Percentiles rank a stretch among this genome's conserved stretches.
Evolutionary conservation across 768 basidiomycete species (phyloP).

Genomic region (Termitomyces sp.): DNA sequence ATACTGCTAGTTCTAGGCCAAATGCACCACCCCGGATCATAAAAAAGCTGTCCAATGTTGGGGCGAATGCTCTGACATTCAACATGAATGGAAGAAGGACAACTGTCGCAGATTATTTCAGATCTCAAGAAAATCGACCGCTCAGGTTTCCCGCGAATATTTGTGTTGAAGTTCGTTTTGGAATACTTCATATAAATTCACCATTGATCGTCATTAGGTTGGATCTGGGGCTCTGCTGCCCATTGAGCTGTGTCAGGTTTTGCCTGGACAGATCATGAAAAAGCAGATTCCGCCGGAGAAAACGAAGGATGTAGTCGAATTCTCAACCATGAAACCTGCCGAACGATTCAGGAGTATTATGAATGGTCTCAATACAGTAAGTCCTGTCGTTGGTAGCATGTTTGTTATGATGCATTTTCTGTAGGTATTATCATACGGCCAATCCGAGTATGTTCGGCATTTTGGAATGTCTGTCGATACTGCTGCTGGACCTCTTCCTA

Average conservation of each 20-base stretch:
- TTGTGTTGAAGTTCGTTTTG: constrained; percentile 44
- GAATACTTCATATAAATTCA: not conserved
- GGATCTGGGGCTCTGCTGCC: constrained; percentile 59
- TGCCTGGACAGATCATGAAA: constrained; percentile 62
- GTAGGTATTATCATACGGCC: constrained; percentile 57
- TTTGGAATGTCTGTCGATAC: constrained; percentile 62
- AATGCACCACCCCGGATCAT: constrained; percentile 38
- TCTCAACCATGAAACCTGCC: constrained; percentile 57
- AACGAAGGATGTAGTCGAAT: constrained; percentile 54
- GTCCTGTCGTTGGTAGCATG: not conserved
- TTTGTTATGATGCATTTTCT: not conserved
- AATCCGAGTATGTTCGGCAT: constrained; percentile 63
- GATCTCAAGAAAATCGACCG: constrained; percentile 17
- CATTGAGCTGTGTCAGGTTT: constrained; percentile 59
- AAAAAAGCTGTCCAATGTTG: constrained; percentile 43
- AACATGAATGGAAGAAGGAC: constrained; percentile 27
- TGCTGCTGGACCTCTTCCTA: constrained; percentile 37
- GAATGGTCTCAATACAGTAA: constrained; percentile 32
- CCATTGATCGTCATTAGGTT: constrained; percentile 31
- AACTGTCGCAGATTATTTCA: constrained; percentile 17
- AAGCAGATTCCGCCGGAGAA: constrained; percentile 67
- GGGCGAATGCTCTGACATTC: constrained; percentile 47
- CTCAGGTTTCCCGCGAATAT: constrained; percentile 41
- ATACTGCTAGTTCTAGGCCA: constrained; percentile 1
- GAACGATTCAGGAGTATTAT: constrained; percentile 52